Conservation (phyloP, 2,329 filamentous ascomycete species). For the Trichoderma gracile region DNA sequence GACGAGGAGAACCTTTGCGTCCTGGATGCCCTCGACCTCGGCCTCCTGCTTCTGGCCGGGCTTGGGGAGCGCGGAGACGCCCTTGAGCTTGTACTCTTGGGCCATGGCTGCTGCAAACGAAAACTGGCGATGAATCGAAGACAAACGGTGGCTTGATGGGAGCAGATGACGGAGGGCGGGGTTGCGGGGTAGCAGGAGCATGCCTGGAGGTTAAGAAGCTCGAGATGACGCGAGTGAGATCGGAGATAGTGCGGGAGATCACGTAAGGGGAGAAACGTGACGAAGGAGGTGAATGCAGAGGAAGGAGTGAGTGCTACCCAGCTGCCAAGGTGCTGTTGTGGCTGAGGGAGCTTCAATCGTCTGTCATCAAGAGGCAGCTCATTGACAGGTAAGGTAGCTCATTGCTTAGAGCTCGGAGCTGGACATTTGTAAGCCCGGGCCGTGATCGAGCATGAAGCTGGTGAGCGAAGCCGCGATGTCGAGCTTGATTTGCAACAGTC, state of each 20-base stretch:
- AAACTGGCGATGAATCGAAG: conserved; percentile 27
- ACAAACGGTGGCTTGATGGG: background rate
- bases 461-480: background rate
- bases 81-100: conserved; percentile 71
- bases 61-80: conserved; percentile 71
- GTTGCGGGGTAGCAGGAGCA: conserved; percentile 27
- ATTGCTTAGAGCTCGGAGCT: background rate
- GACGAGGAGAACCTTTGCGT: conserved; percentile 81
- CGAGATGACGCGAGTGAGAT: background rate
- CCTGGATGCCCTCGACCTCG: conserved; percentile 86
- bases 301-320: background rate
- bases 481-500: conserved; percentile 28
- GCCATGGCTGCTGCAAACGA: conserved; percentile 46
- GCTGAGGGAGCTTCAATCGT: no score
- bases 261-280: background rate
- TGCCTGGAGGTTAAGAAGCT: conserved; percentile 15
- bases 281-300: no score
- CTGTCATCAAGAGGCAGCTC: no score
- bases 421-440: background rate
- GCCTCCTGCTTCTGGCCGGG: conserved; percentile 83
- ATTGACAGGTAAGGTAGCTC: no score
- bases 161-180: conserved; percentile 23
- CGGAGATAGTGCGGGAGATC: background rate
- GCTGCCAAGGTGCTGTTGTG: no score
- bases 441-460: background rate